Evolutionary conservation across 208 protist genomes (phyloP).

Genomic region (Spongospora subterranea): DNA sequence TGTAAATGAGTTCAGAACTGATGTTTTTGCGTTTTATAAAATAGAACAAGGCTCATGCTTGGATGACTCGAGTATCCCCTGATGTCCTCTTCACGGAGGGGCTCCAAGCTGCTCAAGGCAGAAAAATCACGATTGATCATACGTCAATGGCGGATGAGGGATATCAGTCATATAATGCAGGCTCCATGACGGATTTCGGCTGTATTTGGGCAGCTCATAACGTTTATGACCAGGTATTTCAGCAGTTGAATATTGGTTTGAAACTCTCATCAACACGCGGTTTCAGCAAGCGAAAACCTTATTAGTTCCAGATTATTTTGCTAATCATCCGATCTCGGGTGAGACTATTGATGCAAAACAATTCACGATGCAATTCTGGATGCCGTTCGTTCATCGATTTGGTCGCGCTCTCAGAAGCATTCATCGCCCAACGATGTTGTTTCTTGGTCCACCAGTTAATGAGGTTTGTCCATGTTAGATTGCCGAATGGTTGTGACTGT

Average conservation of each 20-base stretch:
- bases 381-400: slow-evolving; percentile 35
- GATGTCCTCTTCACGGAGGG: background rate
- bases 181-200: background rate
- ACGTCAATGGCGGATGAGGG: background rate
- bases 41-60: background rate
- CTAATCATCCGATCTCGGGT: background rate
- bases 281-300: background rate
- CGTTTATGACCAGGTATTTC: slow-evolving; percentile 5
- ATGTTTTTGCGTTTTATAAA: too few relatives aligned
- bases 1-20: too few relatives aligned
- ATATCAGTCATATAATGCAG: background rate
- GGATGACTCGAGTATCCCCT: background rate
- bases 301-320: background rate
- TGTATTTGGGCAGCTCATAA: slow-evolving; percentile 27
- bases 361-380: slow-evolving; percentile 7
- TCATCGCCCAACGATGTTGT: background rate
- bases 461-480: background rate
- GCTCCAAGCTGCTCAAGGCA: background rate
- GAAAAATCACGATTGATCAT: background rate
- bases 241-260: background rate
- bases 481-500: background rate
- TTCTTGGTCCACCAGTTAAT: slow-evolving; percentile 28
- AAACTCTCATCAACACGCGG: background rate
- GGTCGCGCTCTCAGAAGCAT: background rate
- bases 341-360: background rate